A percentile compares a stretch with the other conserved stretches of the same genome.
phyloP scores from a whole-genome alignment of 2,329 filamentous ascomycete genomes.

The Mariannaea elegans region DNA sequence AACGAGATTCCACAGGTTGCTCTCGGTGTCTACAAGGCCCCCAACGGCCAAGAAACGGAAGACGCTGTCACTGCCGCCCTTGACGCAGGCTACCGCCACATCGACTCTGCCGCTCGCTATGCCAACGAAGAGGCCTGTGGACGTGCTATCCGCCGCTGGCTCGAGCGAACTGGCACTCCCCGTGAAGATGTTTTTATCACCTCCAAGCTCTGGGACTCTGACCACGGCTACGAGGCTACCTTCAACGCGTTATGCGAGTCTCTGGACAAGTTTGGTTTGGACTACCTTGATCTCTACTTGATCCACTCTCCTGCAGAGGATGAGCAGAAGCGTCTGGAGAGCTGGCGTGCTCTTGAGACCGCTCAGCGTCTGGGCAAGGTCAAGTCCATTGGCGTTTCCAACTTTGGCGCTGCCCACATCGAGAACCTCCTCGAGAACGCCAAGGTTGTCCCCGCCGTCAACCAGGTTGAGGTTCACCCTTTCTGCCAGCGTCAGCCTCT shows the following conservation, averaged over 20 bases:
- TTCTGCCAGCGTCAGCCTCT: conserved; percentile 72
- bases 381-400: conserved; percentile 78
- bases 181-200: conserved; percentile 74
- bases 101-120: conserved; percentile 67
- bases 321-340: conserved; percentile 71
- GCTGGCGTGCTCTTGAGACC: conserved; percentile 76
- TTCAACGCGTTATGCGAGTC: conserved; percentile 72
- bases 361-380: conserved; percentile 73
- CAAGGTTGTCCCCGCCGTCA: conserved; percentile 70
- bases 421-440: conserved; percentile 65
- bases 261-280: conserved; percentile 69
- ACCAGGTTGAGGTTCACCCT: conserved; percentile 84
- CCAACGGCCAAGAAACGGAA: conserved; percentile 64
- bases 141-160: conserved; percentile 74
- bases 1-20: conserved; percentile 69
- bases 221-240: conserved; percentile 55
- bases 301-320: conserved; percentile 74
- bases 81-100: conserved; percentile 62
- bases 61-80: conserved; percentile 69
- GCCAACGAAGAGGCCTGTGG: conserved; percentile 76
- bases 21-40: conserved; percentile 57
- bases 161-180: conserved; percentile 68
- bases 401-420: conserved; percentile 74
- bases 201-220: conserved; percentile 71
- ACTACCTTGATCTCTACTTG: conserved; percentile 79